Evolutionary conservation across 2,329 filamentous ascomycete species (phyloP).

Genomic region (Colletotrichum destructivum): DNA sequence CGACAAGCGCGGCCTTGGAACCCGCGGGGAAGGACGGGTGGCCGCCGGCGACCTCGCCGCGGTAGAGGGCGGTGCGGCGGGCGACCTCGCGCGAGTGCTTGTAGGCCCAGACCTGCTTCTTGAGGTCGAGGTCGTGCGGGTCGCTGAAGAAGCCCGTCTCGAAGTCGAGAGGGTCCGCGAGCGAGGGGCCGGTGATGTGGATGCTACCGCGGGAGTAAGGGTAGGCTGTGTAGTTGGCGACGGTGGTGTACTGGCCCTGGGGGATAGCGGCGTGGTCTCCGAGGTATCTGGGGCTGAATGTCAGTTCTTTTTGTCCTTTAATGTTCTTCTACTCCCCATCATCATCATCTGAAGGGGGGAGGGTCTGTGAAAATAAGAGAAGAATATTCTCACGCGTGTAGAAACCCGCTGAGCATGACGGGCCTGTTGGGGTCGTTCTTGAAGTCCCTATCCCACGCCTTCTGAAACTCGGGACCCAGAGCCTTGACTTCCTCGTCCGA

Average conservation of each 20-base stretch:
- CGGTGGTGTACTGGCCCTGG: slow-evolving; percentile 64
- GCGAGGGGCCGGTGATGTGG: slow-evolving; percentile 62
- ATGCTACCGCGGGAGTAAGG: slow-evolving; percentile 73
- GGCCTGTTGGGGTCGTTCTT: slow-evolving; percentile 46
- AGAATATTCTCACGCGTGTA: slow-evolving; percentile 42
- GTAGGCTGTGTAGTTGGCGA: slow-evolving; percentile 69
- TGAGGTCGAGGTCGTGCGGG: slow-evolving; percentile 66
- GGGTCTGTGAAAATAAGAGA: background rate
- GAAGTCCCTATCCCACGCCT: slow-evolving; percentile 68
- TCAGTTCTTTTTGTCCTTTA: background rate
- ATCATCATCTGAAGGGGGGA: too few species aligned
- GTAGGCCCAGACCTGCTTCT: slow-evolving; percentile 75
- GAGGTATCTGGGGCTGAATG: slow-evolving; percentile 42
- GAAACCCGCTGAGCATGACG: slow-evolving; percentile 44
- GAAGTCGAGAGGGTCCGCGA: slow-evolving; percentile 61
- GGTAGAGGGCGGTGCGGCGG: slow-evolving; percentile 69
- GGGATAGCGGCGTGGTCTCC: slow-evolving; percentile 55
- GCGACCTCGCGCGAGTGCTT: slow-evolving; percentile 76
- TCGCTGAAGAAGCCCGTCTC: slow-evolving; percentile 67
- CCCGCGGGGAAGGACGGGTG: slow-evolving; percentile 62
- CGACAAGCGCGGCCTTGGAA: slow-evolving; percentile 55
- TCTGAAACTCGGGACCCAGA: slow-evolving; percentile 65
- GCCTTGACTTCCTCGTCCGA: slow-evolving; percentile 65
- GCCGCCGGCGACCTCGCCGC: slow-evolving; percentile 59
- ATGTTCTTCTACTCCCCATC: too few species aligned